Evolutionary conservation across 495 filamentous ascomycete species (phyloP).

Genomic region (Daldinia grandis): DNA sequence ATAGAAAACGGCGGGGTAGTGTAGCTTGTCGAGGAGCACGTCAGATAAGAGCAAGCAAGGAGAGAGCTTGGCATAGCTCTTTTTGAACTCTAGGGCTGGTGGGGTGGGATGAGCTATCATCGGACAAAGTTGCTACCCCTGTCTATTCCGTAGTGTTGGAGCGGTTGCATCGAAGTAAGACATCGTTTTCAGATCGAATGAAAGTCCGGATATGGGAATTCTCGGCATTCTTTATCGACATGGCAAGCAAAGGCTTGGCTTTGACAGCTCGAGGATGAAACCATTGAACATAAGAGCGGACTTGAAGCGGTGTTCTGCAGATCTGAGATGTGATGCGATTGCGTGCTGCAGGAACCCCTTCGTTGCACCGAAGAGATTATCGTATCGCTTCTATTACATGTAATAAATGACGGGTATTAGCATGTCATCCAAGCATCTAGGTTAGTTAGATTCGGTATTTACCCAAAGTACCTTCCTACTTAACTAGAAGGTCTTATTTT

Average conservation of each 20-base stretch:
- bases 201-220: neutral
- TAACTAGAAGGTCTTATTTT: neutral
- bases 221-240: neutral
- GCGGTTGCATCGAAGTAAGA: neutral
- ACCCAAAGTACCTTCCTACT: too few species aligned
- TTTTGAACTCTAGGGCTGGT: conserved; percentile 27
- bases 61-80: conserved; percentile 34
- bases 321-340: neutral
- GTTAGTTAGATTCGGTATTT: too few species aligned
- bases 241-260: neutral
- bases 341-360: neutral
- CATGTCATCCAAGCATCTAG: neutral
- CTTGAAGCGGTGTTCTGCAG: neutral
- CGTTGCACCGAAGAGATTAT: neutral
- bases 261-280: neutral
- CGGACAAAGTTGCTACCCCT: conserved; percentile 26
- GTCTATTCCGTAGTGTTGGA: conserved; percentile 29
- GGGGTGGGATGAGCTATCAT: conserved; percentile 35
- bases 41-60: conserved; percentile 31
- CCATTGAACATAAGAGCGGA: too few species aligned
- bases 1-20: conserved; percentile 36
- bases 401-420: neutral
- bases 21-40: conserved; percentile 19
- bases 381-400: neutral
- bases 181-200: neutral